These are phyloP conservation scores for Aureobasidium sp. DNA, from an alignment of 2,329 filamentous ascomycete genomes.

Conservation along the genomic window DNA sequence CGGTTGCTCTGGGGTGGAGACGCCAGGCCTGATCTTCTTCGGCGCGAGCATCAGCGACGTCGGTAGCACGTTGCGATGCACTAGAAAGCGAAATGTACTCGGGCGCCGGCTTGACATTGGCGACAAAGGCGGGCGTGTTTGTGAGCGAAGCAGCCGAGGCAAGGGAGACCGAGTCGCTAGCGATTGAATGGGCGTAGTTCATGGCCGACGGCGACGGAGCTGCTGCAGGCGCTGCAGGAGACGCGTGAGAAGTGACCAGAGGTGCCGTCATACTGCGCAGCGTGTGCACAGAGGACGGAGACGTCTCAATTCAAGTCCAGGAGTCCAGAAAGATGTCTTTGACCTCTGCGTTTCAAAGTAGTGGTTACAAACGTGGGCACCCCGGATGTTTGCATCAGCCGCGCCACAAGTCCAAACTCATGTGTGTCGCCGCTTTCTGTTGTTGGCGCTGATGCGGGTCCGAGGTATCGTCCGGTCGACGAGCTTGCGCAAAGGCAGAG, in stretches of 20 bases:
- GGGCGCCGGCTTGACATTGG: constrained; percentile 60
- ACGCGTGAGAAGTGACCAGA: background rate
- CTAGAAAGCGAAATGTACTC: constrained; percentile 83
- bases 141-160: constrained; percentile 22
- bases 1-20: constrained; percentile 56
- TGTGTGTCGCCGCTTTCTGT: background rate
- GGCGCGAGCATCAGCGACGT: constrained; percentile 45
- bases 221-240: background rate
- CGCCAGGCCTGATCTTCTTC: constrained; percentile 56
- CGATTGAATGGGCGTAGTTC: constrained; percentile 22
- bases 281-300: background rate
- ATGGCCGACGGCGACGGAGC: constrained; percentile 21
- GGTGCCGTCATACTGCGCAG: constrained; percentile 3
- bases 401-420: constrained; percentile 1
- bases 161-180: constrained; percentile 22
- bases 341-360: constrained; percentile 1
- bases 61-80: constrained; percentile 85
- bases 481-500: too few relatives aligned
- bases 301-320: background rate
- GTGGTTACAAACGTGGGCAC: background rate
- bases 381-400: background rate
- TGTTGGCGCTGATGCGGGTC: background rate
- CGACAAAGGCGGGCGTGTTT: constrained; percentile 20
- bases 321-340: background rate
- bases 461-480: constrained; percentile 3